phyloP scores from a whole-genome alignment of 208 protist genomes.

The Blechomonas ayalai region DNA sequence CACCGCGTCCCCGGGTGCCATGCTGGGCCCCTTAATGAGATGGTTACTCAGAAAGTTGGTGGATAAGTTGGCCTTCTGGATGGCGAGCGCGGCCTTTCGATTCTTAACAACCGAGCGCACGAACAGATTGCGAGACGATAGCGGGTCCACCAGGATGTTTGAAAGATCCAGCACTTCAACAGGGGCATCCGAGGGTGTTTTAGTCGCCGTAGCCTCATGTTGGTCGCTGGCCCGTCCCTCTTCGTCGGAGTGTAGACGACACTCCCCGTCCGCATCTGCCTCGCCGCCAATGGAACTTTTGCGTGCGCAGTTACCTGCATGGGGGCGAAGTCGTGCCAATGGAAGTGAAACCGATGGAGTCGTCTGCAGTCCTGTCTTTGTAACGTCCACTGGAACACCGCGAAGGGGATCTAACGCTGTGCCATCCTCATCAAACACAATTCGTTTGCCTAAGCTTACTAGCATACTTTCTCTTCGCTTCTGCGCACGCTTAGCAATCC shows the following conservation, averaged over 20 bases:
- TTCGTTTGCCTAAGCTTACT: slow-evolving; percentile 57
- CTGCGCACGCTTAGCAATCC: slow-evolving; percentile 66
- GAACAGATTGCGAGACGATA: slow-evolving; percentile 19
- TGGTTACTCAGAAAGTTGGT: slow-evolving; percentile 62
- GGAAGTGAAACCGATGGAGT: not conserved
- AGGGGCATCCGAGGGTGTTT: not conserved
- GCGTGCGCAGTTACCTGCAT: not conserved
- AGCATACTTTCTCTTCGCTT: slow-evolving; percentile 53
- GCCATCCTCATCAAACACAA: slow-evolving; percentile 62
- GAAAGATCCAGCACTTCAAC: not conserved
- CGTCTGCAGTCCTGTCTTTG: slow-evolving; percentile 14
- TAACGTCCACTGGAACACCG: slow-evolving; percentile 22
- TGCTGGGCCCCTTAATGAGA: slow-evolving; percentile 39
- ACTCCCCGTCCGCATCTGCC: not conserved
- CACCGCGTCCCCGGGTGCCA: slow-evolving; percentile 6
- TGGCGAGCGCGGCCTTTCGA: slow-evolving; percentile 39
- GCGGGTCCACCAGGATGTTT: slow-evolving; percentile 45
- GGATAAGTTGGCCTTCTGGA: slow-evolving; percentile 68
- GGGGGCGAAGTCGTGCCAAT: not conserved
- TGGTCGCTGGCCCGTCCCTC: not conserved
- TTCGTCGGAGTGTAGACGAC: not conserved
- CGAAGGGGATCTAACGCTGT: slow-evolving; percentile 42
- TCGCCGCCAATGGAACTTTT: not conserved
- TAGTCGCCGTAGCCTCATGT: not conserved
- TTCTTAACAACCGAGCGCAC: slow-evolving; percentile 48